These are phyloP conservation scores for Saraca asoca DNA, from an alignment of 331 rosid species.

Conservation along the genomic window DNA sequence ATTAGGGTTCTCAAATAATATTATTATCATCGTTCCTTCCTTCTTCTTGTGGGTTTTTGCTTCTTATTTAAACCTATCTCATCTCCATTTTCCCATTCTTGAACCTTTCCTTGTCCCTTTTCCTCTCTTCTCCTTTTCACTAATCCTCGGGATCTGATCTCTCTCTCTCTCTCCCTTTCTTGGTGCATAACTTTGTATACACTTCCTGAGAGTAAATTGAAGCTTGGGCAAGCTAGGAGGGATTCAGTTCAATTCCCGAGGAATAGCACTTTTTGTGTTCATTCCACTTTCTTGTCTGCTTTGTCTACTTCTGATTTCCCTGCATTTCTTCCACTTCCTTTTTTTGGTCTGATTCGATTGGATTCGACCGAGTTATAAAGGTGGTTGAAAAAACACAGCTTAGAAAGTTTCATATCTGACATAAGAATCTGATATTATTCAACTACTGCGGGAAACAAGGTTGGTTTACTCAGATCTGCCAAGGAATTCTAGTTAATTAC, in stretches of 20 bases:
- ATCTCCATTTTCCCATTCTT: constrained; percentile 42
- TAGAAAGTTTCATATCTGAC: not conserved
- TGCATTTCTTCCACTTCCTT: constrained; percentile 32
- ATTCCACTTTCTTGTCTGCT: constrained; percentile 23
- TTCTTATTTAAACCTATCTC: constrained; percentile 53
- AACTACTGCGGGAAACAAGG: constrained; percentile 34
- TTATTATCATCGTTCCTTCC: not conserved
- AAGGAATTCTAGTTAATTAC: constrained; percentile 20
- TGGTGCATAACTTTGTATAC: constrained; percentile 27
- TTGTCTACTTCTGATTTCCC: constrained; percentile 19
- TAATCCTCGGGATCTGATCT: constrained; percentile 59
- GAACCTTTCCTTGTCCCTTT: constrained; percentile 24
- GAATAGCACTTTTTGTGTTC: constrained; percentile 29
- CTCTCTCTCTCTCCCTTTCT: constrained; percentile 34
- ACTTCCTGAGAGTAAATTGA: constrained; percentile 15
- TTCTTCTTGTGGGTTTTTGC: constrained; percentile 37
- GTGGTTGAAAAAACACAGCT: constrained; percentile 29
- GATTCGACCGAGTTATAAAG: not conserved
- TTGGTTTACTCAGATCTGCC: constrained; percentile 54
- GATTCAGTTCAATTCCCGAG: constrained; percentile 59
- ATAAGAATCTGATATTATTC: not conserved
- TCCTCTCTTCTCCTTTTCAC: constrained; percentile 38
- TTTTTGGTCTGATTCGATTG: constrained; percentile 12
- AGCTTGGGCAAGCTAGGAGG: not conserved
- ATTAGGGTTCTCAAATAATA: constrained; percentile 52